phyloP scores from a whole-genome alignment of 2,329 filamentous ascomycete genomes.

The Hymenoscyphus fraxineus region DNA sequence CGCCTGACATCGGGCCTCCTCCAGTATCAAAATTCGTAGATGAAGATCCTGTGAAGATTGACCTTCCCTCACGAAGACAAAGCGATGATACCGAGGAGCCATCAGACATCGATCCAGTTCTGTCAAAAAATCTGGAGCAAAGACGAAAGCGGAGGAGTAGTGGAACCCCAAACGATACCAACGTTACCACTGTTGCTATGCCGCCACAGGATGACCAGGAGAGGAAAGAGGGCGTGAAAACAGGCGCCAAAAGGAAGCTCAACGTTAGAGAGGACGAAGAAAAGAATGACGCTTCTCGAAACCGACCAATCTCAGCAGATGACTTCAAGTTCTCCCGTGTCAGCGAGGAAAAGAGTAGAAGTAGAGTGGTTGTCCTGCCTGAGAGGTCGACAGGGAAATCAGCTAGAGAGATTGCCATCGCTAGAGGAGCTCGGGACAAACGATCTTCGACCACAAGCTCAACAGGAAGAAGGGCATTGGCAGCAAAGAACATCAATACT shows the following conservation, averaged over 20 bases:
- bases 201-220: constrained; percentile 16
- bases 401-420: constrained; percentile 26
- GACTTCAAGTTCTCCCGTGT: constrained; percentile 29
- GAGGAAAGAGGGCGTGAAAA: constrained; percentile 38
- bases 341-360: constrained; percentile 29
- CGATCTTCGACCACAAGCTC: constrained; percentile 11
- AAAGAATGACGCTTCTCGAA: constrained; percentile 34
- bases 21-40: constrained; percentile 57
- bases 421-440: constrained; percentile 28
- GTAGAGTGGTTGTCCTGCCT: constrained; percentile 12
- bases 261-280: constrained; percentile 53
- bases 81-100: constrained; percentile 22
- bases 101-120: constrained; percentile 22
- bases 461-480: constrained; percentile 31
- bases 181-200: constrained; percentile 15
- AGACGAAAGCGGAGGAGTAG: constrained; percentile 35
- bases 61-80: constrained; percentile 40
- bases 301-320: constrained; percentile 28
- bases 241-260: constrained; percentile 56
- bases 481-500: constrained; percentile 51
- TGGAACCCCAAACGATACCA: constrained; percentile 19
- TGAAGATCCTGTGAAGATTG: constrained; percentile 50
- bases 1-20: constrained; percentile 65
- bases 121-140: constrained; percentile 35
- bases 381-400: constrained; percentile 21